phyloP scores from a whole-genome alignment of 768 basidiomycete species.

The Phaeotremella skinneri region DNA sequence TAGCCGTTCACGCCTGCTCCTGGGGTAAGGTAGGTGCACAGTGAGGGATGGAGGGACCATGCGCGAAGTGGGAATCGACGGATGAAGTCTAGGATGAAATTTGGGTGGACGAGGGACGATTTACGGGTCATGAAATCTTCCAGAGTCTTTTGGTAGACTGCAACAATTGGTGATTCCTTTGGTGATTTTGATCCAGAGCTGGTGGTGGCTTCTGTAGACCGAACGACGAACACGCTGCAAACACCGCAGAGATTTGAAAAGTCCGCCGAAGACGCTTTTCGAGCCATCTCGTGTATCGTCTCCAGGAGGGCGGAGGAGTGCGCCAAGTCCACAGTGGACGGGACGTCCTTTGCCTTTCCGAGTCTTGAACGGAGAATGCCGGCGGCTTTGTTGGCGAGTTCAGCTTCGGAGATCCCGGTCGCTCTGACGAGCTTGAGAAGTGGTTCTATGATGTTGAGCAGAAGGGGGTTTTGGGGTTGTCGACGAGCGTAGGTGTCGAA shows the following conservation, averaged over 20 bases:
- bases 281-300: constrained; percentile 70
- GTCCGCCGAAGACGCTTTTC: constrained; percentile 64
- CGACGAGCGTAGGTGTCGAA: constrained; percentile 78
- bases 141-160: constrained; percentile 66
- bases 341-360: constrained; percentile 69
- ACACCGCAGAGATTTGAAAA: constrained; percentile 65
- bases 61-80: constrained; percentile 63
- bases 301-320: constrained; percentile 58
- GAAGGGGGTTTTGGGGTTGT: constrained; percentile 69
- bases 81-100: constrained; percentile 76
- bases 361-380: constrained; percentile 73
- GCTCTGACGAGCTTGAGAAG: constrained; percentile 71
- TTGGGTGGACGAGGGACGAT: constrained; percentile 67
- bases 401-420: constrained; percentile 72
- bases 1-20: constrained; percentile 70
- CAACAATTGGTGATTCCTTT: constrained; percentile 49
- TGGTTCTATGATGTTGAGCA: constrained; percentile 68
- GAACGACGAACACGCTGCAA: constrained; percentile 68
- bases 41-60: constrained; percentile 63
- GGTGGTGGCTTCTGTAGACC: constrained; percentile 53
- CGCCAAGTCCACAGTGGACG: constrained; percentile 55
- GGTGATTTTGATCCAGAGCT: constrained; percentile 14
- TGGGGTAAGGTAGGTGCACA: constrained; percentile 59
- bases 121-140: constrained; percentile 77
- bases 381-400: constrained; percentile 82